Evolutionary conservation across 2,329 filamentous ascomycete genomes (phyloP).

Genomic region (Zasmidium citrigriseum): DNA sequence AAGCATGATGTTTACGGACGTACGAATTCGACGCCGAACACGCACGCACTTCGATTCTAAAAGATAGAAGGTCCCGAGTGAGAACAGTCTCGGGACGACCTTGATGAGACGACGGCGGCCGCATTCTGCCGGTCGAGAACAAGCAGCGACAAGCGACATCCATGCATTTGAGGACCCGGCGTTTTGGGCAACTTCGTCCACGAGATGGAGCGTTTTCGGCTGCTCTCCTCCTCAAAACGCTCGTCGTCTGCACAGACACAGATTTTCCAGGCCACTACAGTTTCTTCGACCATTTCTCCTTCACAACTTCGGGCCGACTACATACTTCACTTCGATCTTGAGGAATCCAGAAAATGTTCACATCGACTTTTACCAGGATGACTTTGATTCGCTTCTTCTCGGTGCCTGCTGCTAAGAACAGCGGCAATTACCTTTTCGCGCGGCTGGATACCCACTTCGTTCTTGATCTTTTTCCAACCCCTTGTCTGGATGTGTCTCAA

Average conservation of each 20-base stretch:
- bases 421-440: no score
- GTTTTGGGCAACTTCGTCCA: neutral
- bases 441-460: constrained; percentile 8
- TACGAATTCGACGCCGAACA: no score
- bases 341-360: no score
- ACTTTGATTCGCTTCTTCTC: no score
- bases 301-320: neutral
- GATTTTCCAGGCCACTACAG: neutral
- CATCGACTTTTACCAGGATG: no score
- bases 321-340: neutral
- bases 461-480: neutral
- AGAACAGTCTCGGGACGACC: neutral
- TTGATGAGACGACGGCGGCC: neutral
- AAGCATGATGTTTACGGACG: no score
- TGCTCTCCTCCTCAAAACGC: neutral
- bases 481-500: neutral
- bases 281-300: neutral
- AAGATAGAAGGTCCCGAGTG: neutral
- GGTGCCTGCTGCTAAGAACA: neutral
- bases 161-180: neutral
- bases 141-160: neutral
- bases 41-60: neutral
- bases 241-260: neutral
- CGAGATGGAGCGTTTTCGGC: neutral
- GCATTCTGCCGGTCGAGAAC: no score